These are phyloP conservation scores for Sicyos edulis DNA, from an alignment of 306 rosid species.

Conservation along the genomic window DNA sequence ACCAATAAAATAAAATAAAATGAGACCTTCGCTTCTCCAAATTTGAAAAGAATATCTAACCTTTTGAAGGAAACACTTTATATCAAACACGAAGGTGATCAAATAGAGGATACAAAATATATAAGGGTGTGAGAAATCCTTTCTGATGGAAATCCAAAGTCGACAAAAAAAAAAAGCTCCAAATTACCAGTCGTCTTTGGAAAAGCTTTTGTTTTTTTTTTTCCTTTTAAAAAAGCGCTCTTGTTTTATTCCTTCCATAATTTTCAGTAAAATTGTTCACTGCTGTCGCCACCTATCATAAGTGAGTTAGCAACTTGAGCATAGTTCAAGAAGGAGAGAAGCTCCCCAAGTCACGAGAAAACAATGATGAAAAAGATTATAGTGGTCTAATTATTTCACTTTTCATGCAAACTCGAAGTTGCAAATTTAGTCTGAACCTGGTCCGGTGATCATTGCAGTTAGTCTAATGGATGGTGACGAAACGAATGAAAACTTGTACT, in stretches of 20 bases:
- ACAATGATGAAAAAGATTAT: not conserved
- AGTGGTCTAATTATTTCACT: not conserved
- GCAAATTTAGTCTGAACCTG: not conserved
- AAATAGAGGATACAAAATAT: not conserved
- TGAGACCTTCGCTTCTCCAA: not conserved
- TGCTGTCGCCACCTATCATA: not conserved
- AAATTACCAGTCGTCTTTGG: not conserved
- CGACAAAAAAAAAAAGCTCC: not conserved
- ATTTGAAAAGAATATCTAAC: not conserved
- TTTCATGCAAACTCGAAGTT: constrained; percentile 2
- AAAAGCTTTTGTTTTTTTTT: not conserved
- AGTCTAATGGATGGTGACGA: constrained; percentile 3
- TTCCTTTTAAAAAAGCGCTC: not conserved
- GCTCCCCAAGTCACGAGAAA: not conserved
- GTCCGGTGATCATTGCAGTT: not conserved
- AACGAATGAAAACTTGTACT: not conserved
- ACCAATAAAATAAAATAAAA: not conserved
- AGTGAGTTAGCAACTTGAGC: not conserved
- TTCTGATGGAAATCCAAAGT: not conserved
- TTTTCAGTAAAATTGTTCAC: not conserved
- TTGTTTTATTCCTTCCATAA: not conserved
- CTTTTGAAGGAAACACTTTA: not conserved
- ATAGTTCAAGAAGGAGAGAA: not conserved
- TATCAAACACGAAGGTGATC: not conserved
- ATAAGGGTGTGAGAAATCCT: not conserved